Base-by-base conservation (phyloP, 129 eudicot genomes). In the Deinandra increscens region DNA sequence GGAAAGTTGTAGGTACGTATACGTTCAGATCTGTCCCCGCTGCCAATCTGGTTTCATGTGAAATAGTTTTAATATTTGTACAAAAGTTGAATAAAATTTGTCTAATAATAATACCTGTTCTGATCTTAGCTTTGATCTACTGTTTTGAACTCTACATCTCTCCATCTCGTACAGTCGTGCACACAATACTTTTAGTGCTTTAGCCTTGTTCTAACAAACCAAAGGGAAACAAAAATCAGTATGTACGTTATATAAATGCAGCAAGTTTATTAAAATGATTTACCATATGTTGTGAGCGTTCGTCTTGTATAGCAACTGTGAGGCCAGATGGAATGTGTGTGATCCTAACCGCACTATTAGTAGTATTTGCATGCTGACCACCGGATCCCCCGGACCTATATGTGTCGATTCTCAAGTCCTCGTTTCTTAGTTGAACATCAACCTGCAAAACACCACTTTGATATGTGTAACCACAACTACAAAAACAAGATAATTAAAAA, bases 11-110 rank as follows among this genome's bases (percentile, higher is more conserved):
- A 94, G 3, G 99, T 94, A 8, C 97, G 96, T 31, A 89, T 94
- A 33, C 97, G 97, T 71, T 90, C 99, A 37, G 99, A 94, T 81
- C 99, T 90, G 77, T 94, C 99, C 49, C 99, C 99, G 62, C 96
- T 89, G 9, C 97, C 99, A 46, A 94, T 90, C 97, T 93, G 82
- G 49, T 71, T 58, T 46, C 43, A 10, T 23, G 29, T 19, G 0
- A 44, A 15, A 20, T 14, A 31, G 8, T 9, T 44, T 17, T 17
- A 44, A 2, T 44, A 14, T 37, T 29, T 10, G 31, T 29, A 43
- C 58, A 50, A 14, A 36, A 69, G 29, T 23, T 11, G 4, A 45
- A 39, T 12, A 9, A 55, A 55, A 55, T 9, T 17, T 6, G 34
- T 42, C n/a, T 5, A 49, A 14, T 10, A 54, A 9, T 12, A 20